A percentile compares a stretch with the other conserved stretches of the same genome.
Evolutionary conservation across 2,329 filamentous ascomycete genomes (phyloP).

Genomic region (Fusarium xylarioides): DNA sequence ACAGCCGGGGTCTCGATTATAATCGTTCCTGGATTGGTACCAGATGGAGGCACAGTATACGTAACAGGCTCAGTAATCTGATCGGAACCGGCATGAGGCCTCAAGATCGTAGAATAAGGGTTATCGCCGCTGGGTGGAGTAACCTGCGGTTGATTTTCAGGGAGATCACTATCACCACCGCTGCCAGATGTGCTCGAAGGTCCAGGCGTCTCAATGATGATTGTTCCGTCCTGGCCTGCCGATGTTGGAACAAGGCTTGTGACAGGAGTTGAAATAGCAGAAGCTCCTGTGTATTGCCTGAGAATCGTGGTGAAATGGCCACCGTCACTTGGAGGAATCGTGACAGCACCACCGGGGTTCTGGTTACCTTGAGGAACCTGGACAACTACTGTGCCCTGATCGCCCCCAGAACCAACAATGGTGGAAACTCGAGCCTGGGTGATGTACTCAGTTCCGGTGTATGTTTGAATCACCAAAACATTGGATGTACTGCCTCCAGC

Average conservation of each 20-base stretch:
- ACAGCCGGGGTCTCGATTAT: constrained; percentile 27
- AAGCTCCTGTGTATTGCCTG: constrained; percentile 14
- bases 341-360: constrained; percentile 16
- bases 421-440: constrained; percentile 20
- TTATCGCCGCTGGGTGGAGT: constrained; percentile 20
- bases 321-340: constrained; percentile 24
- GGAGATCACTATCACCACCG: background rate
- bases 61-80: constrained; percentile 27
- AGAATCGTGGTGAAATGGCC: constrained; percentile 29
- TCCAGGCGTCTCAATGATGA: constrained; percentile 29
- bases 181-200: background rate
- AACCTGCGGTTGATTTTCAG: constrained; percentile 15
- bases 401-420: constrained; percentile 6
- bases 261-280: constrained; percentile 18
- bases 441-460: constrained; percentile 25
- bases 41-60: constrained; percentile 15
- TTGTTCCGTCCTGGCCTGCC: constrained; percentile 20
- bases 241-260: constrained; percentile 27
- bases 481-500: constrained; percentile 11
- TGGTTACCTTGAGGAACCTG: constrained; percentile 26
- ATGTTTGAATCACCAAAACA: constrained; percentile 27
- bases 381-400: constrained; percentile 23
- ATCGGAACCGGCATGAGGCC: constrained; percentile 18
- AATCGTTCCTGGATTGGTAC: constrained; percentile 15
- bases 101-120: constrained; percentile 18